Evolutionary conservation across 345 rosid genomes (phyloP).

Genomic region (Eucalyptus erythrocorys): DNA sequence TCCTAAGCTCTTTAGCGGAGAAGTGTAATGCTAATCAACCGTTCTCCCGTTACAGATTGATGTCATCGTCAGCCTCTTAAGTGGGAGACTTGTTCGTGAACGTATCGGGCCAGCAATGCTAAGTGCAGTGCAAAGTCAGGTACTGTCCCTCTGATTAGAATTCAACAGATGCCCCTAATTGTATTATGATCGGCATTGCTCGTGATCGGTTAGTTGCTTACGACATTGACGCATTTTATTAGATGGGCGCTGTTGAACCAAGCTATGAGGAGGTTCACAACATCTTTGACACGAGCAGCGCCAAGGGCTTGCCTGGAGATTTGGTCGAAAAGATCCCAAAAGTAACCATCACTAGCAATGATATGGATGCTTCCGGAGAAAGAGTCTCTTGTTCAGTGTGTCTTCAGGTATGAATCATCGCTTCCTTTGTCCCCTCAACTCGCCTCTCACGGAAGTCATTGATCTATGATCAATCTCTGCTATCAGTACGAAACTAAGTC

Average conservation of each 20-base stretch:
- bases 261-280: constrained; percentile 66
- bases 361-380: constrained; percentile 71
- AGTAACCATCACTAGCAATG: constrained; percentile 49
- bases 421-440: too few relatives aligned
- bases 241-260: constrained; percentile 96
- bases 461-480: neutral
- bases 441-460: neutral
- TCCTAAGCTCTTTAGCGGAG: neutral
- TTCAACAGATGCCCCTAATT: neutral
- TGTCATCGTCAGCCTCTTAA: constrained; percentile 93
- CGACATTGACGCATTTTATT: neutral
- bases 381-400: constrained; percentile 87
- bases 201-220: neutral
- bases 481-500: neutral
- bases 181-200: neutral
- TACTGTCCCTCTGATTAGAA: constrained; percentile 3
- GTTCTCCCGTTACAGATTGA: constrained; percentile 49
- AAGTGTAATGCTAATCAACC: neutral
- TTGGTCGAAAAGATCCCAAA: constrained; percentile 79
- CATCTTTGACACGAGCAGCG: constrained; percentile 76
- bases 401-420: constrained; percentile 57
- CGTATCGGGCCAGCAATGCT: constrained; percentile 98
- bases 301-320: constrained; percentile 74
- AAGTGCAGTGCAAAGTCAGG: constrained; percentile 99
- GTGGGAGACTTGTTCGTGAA: constrained; percentile 97